Evolutionary conservation across 108 stramenopile genomes (phyloP).

Genomic region (Skeletonema costatum): DNA sequence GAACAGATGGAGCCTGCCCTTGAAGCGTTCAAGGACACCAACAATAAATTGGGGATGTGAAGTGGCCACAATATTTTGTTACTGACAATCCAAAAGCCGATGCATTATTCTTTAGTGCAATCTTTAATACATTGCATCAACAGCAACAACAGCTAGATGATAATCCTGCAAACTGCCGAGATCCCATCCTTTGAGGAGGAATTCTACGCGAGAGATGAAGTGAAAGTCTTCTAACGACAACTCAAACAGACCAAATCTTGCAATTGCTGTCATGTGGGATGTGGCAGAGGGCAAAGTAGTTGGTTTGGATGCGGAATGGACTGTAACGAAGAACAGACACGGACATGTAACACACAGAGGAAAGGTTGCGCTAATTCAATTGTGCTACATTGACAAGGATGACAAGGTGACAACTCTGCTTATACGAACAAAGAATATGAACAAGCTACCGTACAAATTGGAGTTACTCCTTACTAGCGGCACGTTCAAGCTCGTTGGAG

Average conservation of each 20-base stretch:
- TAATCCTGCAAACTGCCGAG: not conserved
- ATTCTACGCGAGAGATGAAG: not conserved
- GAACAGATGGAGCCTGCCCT: slow-evolving; percentile 24
- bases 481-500: slow-evolving; percentile 16
- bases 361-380: slow-evolving; percentile 18
- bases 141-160: slow-evolving; percentile 14
- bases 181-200: too few species aligned
- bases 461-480: slow-evolving; percentile 1
- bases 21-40: slow-evolving; percentile 22
- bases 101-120: not conserved
- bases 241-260: slow-evolving; percentile 6
- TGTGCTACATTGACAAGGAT: slow-evolving; percentile 8
- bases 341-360: not conserved
- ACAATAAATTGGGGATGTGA: not conserved
- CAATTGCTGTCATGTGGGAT: slow-evolving; percentile 7
- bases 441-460: slow-evolving; percentile 11
- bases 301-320: slow-evolving; percentile 31
- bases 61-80: not conserved
- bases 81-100: slow-evolving; percentile 37
- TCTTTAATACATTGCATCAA: slow-evolving; percentile 15
- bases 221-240: too few species aligned
- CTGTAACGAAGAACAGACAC: not conserved
- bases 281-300: slow-evolving; percentile 2
- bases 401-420: not conserved
- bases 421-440: not conserved